Base-by-base conservation (phyloP, 2,329 filamentous ascomycete species). In the Delphinella strobiligena region DNA sequence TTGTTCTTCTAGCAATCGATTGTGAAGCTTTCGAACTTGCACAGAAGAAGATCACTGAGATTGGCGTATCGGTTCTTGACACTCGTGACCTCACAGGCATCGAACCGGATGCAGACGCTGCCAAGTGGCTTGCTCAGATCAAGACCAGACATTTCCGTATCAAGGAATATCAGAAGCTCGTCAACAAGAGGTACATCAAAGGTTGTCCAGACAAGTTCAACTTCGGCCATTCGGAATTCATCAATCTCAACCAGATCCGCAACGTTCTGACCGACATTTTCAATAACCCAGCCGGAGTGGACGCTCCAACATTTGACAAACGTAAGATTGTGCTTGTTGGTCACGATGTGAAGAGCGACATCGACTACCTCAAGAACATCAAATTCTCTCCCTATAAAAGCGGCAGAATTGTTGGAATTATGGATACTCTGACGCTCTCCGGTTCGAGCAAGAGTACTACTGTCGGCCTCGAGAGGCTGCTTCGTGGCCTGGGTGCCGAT, bases 61-160 rank as follows among this genome's bases (percentile, higher is more conserved):
- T 55, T n/a, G 53, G 53, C 10, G 35, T 55, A n/a, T 45, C 51
- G 3, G 41, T 48, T 1, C 42, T 55, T 2, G 53, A 55, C 34
- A 51, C 47, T 11, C 38, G 42, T 7, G 33, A 52, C 38, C 10
- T 49, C 11, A 9, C 17, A 8, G 36, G 33, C 30, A 19, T 40
- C 7, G 17, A 37, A 16, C 29, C 43, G 10, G 38, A 31, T 12
- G 10, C 31, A 4, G 14, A 31, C 17, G 40, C 33, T 15, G 19
- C 27, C 14, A n/a, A 19, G 4, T 46, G 42, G 40, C 19, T 54
- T 16, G 29, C 19, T 2, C 45, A 50, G 10, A 52, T 55, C 17
- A 42, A 46, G 10, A 43, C 45, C 29, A 44, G 46, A 9, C 52
- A 54, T 31, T 47, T 49, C 15, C 42, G 49, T 11, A 48, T 54